Evolutionary conservation across 2,329 filamentous ascomycete species (phyloP).

Genomic region (Fusarium zealandicum): DNA sequence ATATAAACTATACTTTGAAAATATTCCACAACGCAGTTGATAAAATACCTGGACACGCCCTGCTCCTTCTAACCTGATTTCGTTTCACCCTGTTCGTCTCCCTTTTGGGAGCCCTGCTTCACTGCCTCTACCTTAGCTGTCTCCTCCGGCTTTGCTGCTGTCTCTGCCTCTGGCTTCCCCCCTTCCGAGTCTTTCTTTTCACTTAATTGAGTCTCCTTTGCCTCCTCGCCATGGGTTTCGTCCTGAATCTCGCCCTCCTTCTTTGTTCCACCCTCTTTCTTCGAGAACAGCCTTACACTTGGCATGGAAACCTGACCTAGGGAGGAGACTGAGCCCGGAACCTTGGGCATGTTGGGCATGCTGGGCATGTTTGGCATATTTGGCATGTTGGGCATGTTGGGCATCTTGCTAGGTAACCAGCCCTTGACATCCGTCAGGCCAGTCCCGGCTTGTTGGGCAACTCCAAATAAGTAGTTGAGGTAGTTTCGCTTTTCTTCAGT

Average conservation of each 20-base stretch:
- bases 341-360: constrained; percentile 44
- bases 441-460: constrained; percentile 58
- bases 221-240: constrained; percentile 9
- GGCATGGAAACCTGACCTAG: constrained; percentile 45
- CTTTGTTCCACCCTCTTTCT: constrained; percentile 19
- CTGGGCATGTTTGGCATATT: constrained; percentile 43
- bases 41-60: too few relatives aligned
- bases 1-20: too few relatives aligned
- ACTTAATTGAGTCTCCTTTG: not conserved
- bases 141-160: too few relatives aligned
- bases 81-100: not conserved
- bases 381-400: constrained; percentile 47
- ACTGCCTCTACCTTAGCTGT: too few relatives aligned
- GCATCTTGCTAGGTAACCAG: constrained; percentile 54
- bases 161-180: not conserved
- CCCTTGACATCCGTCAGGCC: constrained; percentile 48
- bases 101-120: not conserved
- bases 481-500: constrained; percentile 52
- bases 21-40: too few relatives aligned
- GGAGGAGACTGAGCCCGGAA: constrained; percentile 41
- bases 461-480: constrained; percentile 57
- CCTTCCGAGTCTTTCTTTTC: not conserved
- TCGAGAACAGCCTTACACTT: constrained; percentile 43
- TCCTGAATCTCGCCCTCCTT: constrained; percentile 7
- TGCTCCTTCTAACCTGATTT: too few relatives aligned